Conservation (phyloP, 805 yeast species). For the Candida quercuum region DNA sequence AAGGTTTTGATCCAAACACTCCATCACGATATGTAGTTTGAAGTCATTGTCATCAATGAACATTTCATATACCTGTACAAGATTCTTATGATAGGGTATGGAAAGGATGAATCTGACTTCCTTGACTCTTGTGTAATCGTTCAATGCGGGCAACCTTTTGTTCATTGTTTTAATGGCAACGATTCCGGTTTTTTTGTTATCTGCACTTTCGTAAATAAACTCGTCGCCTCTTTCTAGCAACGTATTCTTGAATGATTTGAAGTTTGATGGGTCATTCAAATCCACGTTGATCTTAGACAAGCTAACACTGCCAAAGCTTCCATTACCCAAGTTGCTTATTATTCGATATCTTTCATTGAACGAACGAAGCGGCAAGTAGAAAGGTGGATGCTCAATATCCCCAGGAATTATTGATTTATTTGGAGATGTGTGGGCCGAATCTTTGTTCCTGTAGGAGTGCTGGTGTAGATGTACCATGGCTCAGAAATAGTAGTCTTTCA, state of each 20-base stretch:
- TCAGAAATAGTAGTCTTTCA: constrained; percentile 1
- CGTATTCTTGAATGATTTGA: constrained; percentile 30
- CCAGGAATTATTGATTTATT: constrained; percentile 23
- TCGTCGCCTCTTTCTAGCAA: constrained; percentile 36
- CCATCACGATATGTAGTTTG: constrained; percentile 81
- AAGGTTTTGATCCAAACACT: constrained; percentile 76
- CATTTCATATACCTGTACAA: constrained; percentile 73
- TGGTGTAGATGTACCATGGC: background rate
- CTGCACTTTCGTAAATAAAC: constrained; percentile 25
- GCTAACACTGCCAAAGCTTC: constrained; percentile 70
- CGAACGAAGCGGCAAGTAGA: constrained; percentile 38
- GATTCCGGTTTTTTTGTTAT: constrained; percentile 29
- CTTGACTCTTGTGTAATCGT: constrained; percentile 53
- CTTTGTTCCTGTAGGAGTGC: background rate
- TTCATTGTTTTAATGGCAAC: constrained; percentile 86
- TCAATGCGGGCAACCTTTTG: constrained; percentile 43
- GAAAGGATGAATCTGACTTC: constrained; percentile 64
- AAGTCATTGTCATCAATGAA: constrained; percentile 60
- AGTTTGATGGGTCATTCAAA: constrained; percentile 13
- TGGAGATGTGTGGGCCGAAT: background rate
- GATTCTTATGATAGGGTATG: constrained; percentile 63
- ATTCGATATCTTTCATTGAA: constrained; percentile 40
- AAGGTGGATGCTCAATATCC: constrained; percentile 35
- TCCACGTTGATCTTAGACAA: constrained; percentile 46
- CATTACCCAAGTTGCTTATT: constrained; percentile 58